Evolutionary conservation across 1,284 basidiomycete genomes (phyloP), one percentile per base, ranked within the genome.

Genomic region (Jaminaea rosea): DNA sequence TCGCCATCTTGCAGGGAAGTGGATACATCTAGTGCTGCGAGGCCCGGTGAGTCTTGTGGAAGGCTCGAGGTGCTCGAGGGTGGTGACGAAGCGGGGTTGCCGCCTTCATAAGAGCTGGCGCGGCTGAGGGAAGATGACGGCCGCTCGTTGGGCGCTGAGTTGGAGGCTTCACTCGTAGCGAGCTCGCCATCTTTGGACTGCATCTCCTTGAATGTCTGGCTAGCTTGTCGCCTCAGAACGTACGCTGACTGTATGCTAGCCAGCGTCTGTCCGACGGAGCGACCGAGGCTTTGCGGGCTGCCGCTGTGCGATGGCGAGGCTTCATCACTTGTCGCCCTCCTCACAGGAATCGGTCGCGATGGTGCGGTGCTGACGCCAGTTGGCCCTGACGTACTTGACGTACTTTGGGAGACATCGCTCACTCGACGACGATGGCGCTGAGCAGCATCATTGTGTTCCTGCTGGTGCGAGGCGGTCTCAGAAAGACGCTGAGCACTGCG

Each of bases 1-100:
- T 71, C 66, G 32, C 69, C 69, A 9, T 50, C 49, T 2, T 50
- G 62, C 7, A 72, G 55, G 1, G 42, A 24, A 11, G 45, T 36
- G 3, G 61, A 57, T 11, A 63, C 47, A 49, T 41, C 23, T 17
- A 27, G 28, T 10, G 36, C 11, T 10, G 17, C 36, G 51, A 51
- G 26, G 9, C 8, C 36, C n/a, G 36, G 17, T 9, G 17, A 17
- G 8, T 8, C 8, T 6, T 6, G n/a, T 6, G 8, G n/a, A 17
- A 37, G 36, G 9, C 6, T 6, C 9, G n/a, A 17, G 8, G 7
- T 15, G 7, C 8, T 15, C 29, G 29, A 31, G 29, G 15, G 8
- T 15, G 7, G 29, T 15, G 29, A 15, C 29, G 29, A 15, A 7
- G 29, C 8, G 8, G 15, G 29, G 8, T 31, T 8, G 29, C 8